Evolutionary conservation across 2,329 filamentous ascomycete species (phyloP), one percentile per base, ranked within the genome.

Genomic region (Chalara sp.): DNA sequence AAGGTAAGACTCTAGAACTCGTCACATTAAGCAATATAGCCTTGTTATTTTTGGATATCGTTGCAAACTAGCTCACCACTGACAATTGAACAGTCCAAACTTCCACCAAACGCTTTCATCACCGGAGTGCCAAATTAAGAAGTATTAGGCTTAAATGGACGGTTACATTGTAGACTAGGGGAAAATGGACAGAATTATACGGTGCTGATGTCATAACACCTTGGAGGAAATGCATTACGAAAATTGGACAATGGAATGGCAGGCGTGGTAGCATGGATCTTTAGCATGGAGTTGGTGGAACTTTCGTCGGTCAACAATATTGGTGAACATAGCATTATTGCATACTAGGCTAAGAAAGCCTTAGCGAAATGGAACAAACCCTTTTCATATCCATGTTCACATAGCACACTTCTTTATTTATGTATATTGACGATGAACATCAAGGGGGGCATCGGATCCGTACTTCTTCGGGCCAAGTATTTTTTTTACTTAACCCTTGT

Each of bases 1-100:
- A 89, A 84, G 75, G 87, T 86, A 72, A 65, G 74, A 21, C 21
- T 21, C 21, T 21, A 21, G 21, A 21, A 21, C 21, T 21, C 21
- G 21, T 21, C 21, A 21, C 21, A 21, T 21, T 21, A 21, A 21
- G 21, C 21, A 21, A 21, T 21, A 21, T 21, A 21, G 21, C 21
- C 21, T 21, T 21, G 21, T 21, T 21, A 21, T 21, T 44, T 31
- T 42, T 31, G 33, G 48, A 45, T 8, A 29, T 37, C 37, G 32
- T 10, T 52, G 42, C 44, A 13, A 35, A 44, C 10, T 28, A 33
- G 33, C 13, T 39, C 32, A 30, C 50, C 42, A 56, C 45, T 52
- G 51, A 59, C 31, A 29, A 44, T 47, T 6, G 2, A 29, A 56
- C 47, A 75, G 72, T 64, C 67, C 13, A 65, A 73, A 56, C 64